Evolutionary conservation across 2,329 filamentous ascomycete genomes (phyloP).

Genomic region (Sporothrix protearum): DNA sequence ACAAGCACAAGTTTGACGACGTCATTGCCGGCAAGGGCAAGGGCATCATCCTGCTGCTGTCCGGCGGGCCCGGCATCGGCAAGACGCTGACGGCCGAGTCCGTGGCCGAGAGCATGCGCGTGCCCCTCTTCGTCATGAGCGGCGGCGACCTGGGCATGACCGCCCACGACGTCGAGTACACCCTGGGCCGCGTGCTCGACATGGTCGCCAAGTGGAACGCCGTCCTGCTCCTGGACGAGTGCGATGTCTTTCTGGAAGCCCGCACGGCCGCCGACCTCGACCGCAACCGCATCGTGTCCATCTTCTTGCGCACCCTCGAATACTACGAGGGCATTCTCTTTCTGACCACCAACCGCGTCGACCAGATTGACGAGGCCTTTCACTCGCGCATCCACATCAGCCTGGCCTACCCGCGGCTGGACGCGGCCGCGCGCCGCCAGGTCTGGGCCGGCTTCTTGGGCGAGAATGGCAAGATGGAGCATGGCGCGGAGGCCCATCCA

Average conservation of each 20-base stretch:
- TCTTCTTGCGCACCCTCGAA: conserved; percentile 44
- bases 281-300: conserved; percentile 42
- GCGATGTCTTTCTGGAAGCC: conserved; percentile 41
- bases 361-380: conserved; percentile 47
- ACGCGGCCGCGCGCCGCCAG: conserved; percentile 27
- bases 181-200: conserved; percentile 65
- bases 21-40: conserved; percentile 27
- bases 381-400: conserved; percentile 48
- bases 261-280: conserved; percentile 35
- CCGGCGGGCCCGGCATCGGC: conserved; percentile 48
- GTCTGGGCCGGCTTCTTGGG: conserved; percentile 28
- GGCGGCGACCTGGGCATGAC: conserved; percentile 70
- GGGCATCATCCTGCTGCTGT: conserved; percentile 44
- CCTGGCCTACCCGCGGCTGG: conserved; percentile 42
- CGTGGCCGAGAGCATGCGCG: conserved; percentile 48
- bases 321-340: conserved; percentile 50
- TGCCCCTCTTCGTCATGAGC: conserved; percentile 50
- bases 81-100: conserved; percentile 50
- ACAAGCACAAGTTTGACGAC: conserved; percentile 29
- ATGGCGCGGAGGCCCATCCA: not conserved
- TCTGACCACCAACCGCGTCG: conserved; percentile 47
- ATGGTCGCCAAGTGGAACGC: conserved; percentile 71
- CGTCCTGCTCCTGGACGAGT: conserved; percentile 68
- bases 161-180: conserved; percentile 60
- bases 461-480: not conserved